Conservation (phyloP, 2,329 filamentous ascomycete genomes). For the Aspergillus versicolor region DNA sequence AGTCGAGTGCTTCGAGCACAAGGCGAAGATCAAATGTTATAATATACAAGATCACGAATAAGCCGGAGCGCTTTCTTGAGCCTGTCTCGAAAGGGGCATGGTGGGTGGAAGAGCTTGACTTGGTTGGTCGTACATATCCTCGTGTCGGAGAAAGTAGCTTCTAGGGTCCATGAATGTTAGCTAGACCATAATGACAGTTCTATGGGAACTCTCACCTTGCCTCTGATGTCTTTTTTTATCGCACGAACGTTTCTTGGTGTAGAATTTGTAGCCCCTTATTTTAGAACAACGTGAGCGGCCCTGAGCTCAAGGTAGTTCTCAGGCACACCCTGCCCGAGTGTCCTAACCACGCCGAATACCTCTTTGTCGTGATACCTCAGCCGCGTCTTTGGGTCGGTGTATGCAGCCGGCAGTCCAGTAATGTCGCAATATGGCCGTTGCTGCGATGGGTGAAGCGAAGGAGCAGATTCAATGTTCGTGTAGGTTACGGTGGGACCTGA, state of each 20-base stretch:
- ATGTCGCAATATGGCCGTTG: slow-evolving; percentile 93
- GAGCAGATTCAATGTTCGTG: slow-evolving; percentile 93
- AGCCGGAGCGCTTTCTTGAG: slow-evolving; percentile 96
- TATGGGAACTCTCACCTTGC: background rate
- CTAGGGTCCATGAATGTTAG: slow-evolving; percentile 5
- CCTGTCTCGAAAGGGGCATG: slow-evolving; percentile 72
- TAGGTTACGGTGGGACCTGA: slow-evolving; percentile 77
- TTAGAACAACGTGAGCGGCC: slow-evolving; percentile 89
- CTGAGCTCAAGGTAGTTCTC: slow-evolving; percentile 88
- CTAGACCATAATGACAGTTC: background rate
- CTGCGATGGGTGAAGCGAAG: slow-evolving; percentile 73
- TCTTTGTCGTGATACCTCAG: slow-evolving; percentile 91
- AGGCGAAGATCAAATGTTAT: slow-evolving; percentile 69
- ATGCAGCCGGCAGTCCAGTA: slow-evolving; percentile 86
- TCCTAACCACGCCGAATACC: slow-evolving; percentile 80
- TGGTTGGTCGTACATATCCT: slow-evolving; percentile 75
- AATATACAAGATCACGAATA: slow-evolving; percentile 76
- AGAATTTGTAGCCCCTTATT: slow-evolving; percentile 50
- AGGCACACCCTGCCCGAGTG: slow-evolving; percentile 74
- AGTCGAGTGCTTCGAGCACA: slow-evolving; percentile 61
- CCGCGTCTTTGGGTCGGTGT: slow-evolving; percentile 92
- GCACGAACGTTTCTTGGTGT: background rate
- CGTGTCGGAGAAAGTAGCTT: slow-evolving; percentile 9
- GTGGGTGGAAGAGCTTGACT: slow-evolving; percentile 96
- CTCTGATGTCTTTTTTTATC: background rate